These are phyloP conservation scores for Penicillium verhagenii DNA, from an alignment of 495 filamentous ascomycete genomes.

Conservation along the genomic window DNA sequence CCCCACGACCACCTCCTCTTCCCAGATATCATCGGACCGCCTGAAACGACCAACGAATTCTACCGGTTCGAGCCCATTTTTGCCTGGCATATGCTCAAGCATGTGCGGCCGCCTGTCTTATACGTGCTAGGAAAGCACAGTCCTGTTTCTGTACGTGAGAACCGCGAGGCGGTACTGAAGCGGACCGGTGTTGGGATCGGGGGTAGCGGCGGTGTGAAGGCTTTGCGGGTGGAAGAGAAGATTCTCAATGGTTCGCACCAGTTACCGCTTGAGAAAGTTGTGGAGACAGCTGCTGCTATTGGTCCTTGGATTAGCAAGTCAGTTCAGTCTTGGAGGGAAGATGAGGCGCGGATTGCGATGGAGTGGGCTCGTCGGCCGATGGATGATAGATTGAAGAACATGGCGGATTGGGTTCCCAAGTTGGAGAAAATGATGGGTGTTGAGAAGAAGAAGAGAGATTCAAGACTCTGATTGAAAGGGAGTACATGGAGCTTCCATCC, in stretches of 20 bases:
- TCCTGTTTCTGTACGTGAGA: conserved; percentile 42
- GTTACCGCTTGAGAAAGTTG: conserved; percentile 66
- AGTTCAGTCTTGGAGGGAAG: conserved; percentile 3
- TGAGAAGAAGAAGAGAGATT: neutral
- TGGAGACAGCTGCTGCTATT: conserved; percentile 35
- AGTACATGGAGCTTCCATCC: no score
- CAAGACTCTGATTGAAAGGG: neutral
- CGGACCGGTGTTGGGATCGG: conserved; percentile 27
- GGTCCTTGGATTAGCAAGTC: conserved; percentile 8
- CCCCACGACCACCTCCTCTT: conserved; percentile 4
- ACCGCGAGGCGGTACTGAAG: conserved; percentile 16
- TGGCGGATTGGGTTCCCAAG: conserved; percentile 2
- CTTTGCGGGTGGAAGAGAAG: conserved; percentile 55
- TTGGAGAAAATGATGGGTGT: neutral
- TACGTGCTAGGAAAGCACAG: conserved; percentile 57
- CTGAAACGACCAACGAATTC: conserved; percentile 38
- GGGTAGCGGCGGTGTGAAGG: conserved; percentile 35
- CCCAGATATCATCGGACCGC: conserved; percentile 32
- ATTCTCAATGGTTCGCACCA: conserved; percentile 62
- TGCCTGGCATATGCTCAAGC: conserved; percentile 13
- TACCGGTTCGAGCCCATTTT: conserved; percentile 44
- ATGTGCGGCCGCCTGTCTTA: conserved; percentile 60
- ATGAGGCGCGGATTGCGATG: conserved; percentile 4
- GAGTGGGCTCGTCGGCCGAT: conserved; percentile 1
- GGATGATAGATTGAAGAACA: conserved; percentile 1